phyloP scores from a whole-genome alignment of 164 flowering plant genomes.

The Umbilicus rupestris region DNA sequence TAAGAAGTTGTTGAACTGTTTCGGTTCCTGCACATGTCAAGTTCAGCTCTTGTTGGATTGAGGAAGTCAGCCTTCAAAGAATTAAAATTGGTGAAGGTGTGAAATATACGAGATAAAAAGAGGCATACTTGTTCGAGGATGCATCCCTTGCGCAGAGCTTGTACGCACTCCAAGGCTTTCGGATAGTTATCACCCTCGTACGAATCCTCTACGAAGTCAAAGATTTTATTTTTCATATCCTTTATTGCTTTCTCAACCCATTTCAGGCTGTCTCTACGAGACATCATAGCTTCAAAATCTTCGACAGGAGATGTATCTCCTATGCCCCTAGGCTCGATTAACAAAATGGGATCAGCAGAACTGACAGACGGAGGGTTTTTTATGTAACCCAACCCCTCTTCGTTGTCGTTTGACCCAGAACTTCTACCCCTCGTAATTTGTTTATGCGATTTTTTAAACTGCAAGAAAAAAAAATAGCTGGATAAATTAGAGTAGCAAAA shows the following conservation, averaged over 20 bases:
- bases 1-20: conserved; percentile 68
- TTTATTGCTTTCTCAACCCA: conserved; percentile 69
- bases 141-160: conserved; percentile 81
- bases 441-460: conserved; percentile 65
- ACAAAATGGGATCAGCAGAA: neutral
- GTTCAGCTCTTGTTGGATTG: neutral
- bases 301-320: conserved; percentile 54
- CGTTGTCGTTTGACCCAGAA: conserved; percentile 48
- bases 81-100: neutral
- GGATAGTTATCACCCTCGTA: conserved; percentile 41
- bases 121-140: conserved; percentile 66
- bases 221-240: conserved; percentile 49
- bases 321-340: conserved; percentile 32
- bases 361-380: conserved; percentile 9
- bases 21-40: conserved; percentile 46
- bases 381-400: conserved; percentile 16
- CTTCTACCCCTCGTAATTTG: conserved; percentile 42
- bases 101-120: conserved; percentile 9
- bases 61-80: neutral
- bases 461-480: conserved; percentile 16
- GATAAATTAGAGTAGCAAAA: neutral
- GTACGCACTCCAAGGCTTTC: conserved; percentile 55
- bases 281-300: conserved; percentile 89
- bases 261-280: conserved; percentile 61
- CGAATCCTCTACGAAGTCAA: conserved; percentile 50